phyloP scores from a whole-genome alignment of 2,329 filamentous ascomycete species.

The Orbilia brochopaga region DNA sequence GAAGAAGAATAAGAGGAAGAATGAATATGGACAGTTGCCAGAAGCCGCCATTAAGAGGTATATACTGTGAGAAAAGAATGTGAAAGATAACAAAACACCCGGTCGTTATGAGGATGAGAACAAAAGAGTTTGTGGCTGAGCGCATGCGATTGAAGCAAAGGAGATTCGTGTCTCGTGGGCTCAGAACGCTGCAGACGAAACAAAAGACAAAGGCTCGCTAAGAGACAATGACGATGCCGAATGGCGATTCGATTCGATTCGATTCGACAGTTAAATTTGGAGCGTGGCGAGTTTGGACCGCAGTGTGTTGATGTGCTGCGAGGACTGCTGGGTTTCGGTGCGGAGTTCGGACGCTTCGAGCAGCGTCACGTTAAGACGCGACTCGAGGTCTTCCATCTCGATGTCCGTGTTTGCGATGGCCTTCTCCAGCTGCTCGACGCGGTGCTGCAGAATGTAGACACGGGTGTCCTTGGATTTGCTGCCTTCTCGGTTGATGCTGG shows the following conservation, averaged over 20 bases:
- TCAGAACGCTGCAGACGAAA: slow-evolving; percentile 42
- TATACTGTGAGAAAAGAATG: slow-evolving; percentile 1
- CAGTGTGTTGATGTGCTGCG: slow-evolving; percentile 72
- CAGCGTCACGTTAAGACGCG: slow-evolving; percentile 80
- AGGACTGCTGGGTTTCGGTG: slow-evolving; percentile 74
- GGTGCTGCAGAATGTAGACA: slow-evolving; percentile 71
- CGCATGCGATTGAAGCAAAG: slow-evolving; percentile 41
- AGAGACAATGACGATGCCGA: slow-evolving; percentile 23
- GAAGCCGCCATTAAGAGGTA: slow-evolving; percentile 30
- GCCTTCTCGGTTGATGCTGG: slow-evolving; percentile 46
- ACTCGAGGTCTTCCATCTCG: slow-evolving; percentile 84
- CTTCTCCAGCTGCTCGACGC: slow-evolving; percentile 83
- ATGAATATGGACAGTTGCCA: slow-evolving; percentile 31
- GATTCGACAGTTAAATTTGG: slow-evolving; percentile 61
- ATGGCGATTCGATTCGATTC: slow-evolving; percentile 3
- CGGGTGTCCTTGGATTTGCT: slow-evolving; percentile 59
- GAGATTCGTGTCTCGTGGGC: slow-evolving; percentile 49
- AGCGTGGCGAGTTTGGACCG: slow-evolving; percentile 72
- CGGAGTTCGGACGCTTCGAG: slow-evolving; percentile 82
- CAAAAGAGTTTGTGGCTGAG: background rate
- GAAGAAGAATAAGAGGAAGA: background rate
- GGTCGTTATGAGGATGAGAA: slow-evolving; percentile 3
- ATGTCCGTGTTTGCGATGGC: slow-evolving; percentile 75
- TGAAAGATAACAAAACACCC: background rate
- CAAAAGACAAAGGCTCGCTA: slow-evolving; percentile 36